A percentile compares a stretch with the other conserved stretches of the same genome.
These are phyloP conservation scores for Phallus indusiatus DNA, from an alignment of 768 basidiomycete species.

Conservation along the genomic window DNA sequence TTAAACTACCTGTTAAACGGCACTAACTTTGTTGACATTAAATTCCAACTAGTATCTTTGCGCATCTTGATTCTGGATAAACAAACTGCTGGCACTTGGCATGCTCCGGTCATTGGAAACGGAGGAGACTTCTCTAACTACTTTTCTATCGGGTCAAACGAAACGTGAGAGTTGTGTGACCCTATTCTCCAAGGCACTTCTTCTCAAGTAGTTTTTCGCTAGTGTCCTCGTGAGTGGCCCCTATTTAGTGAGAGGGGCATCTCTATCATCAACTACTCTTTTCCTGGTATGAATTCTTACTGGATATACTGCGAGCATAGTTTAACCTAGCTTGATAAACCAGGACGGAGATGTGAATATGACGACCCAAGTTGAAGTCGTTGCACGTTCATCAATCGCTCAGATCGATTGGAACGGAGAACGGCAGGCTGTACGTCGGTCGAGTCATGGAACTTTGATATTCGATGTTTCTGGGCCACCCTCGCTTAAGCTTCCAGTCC, in stretches of 20 bases:
- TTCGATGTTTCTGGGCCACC: slow-evolving; percentile 15
- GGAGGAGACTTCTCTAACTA: slow-evolving; percentile 29
- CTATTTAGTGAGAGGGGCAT: slow-evolving; percentile 51
- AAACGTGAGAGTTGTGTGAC: slow-evolving; percentile 23
- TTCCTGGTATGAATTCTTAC: slow-evolving; percentile 19
- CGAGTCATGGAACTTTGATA: slow-evolving; percentile 23
- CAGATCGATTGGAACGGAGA: slow-evolving; percentile 34
- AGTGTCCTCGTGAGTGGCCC: slow-evolving; percentile 50
- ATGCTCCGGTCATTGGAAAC: slow-evolving; percentile 36
- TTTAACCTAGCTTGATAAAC: neutral
- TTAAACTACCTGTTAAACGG: slow-evolving; percentile 30
- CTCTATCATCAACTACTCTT: slow-evolving; percentile 32
- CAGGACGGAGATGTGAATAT: slow-evolving; percentile 41
- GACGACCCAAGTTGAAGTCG: slow-evolving; percentile 35
- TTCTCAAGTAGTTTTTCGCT: neutral
- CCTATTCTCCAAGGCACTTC: neutral
- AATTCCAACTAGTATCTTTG: slow-evolving; percentile 18
- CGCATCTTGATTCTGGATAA: slow-evolving; percentile 36
- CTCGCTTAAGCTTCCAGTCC: slow-evolving; percentile 24
- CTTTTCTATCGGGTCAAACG: slow-evolving; percentile 38
- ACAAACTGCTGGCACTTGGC: slow-evolving; percentile 37
- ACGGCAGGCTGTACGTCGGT: slow-evolving; percentile 17
- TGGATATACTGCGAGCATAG: neutral
- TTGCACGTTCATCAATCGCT: slow-evolving; percentile 30
- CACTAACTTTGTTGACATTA: slow-evolving; percentile 27